A percentile compares a stretch with the other conserved stretches of the same genome.
phyloP scores from a whole-genome alignment of 2,329 filamentous ascomycete species.

The Thielaviopsis cerberus region DNA sequence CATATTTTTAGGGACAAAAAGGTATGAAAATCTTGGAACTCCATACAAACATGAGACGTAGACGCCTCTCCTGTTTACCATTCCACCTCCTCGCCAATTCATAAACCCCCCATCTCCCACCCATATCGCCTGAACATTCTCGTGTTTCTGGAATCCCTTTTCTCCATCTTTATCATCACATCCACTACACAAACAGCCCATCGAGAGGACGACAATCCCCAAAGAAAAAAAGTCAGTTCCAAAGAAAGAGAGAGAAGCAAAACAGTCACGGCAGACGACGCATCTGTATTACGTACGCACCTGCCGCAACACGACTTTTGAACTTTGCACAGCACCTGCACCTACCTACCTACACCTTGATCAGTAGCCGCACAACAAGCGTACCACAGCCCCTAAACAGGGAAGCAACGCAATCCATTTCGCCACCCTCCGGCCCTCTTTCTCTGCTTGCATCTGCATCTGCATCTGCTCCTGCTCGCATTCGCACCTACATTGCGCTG shows the following conservation, averaged over 20 bases:
- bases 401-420: background rate
- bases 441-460: background rate
- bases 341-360: no score
- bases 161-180: background rate
- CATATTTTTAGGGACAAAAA: slow-evolving; percentile 4
- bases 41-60: slow-evolving; percentile 5
- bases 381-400: background rate
- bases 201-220: background rate
- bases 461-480: no score
- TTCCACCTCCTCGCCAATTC: background rate
- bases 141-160: background rate
- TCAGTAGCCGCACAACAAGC: background rate
- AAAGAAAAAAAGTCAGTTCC: no score
- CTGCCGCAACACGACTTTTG: background rate
- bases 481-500: background rate
- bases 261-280: background rate
- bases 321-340: background rate
- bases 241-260: background rate
- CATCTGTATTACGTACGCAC: background rate
- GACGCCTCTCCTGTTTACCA: background rate
- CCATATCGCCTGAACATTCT: background rate
- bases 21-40: slow-evolving; percentile 5
- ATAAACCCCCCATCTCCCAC: background rate
- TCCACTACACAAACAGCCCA: background rate
- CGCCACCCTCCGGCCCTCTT: background rate